phyloP scores from a whole-genome alignment of 768 basidiomycete genomes.

The Hygrocybe punicea region DNA sequence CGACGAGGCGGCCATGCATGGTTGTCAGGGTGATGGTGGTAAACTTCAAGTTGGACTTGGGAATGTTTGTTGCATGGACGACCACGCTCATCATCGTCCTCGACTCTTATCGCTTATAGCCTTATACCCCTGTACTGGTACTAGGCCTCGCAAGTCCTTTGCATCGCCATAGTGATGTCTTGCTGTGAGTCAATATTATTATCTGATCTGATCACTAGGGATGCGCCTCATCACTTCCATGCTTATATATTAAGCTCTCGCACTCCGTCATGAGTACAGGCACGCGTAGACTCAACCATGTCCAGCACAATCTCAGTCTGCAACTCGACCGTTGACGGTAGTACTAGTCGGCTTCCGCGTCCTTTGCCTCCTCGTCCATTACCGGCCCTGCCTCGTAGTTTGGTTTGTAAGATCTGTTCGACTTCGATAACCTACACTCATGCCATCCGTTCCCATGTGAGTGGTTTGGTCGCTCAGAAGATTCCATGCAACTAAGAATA shows the following conservation, averaged over 20 bases:
- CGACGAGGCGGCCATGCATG: constrained; percentile 7
- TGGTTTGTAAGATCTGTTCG: constrained; percentile 46
- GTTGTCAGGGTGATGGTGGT: not conserved
- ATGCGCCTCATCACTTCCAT: too few species aligned
- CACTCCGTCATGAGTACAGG: too few species aligned
- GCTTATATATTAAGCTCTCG: too few species aligned
- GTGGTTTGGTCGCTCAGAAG: not conserved
- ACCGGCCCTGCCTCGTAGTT: constrained; percentile 46
- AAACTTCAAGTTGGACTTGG: too few species aligned
- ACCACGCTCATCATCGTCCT: too few species aligned
- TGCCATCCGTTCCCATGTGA: constrained; percentile 42
- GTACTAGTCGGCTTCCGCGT: not conserved
- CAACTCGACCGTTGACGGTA: not conserved
- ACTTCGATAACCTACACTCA: constrained; percentile 45
- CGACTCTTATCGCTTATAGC: too few species aligned
- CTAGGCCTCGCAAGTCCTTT: constrained; percentile 16
- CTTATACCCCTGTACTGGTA: too few species aligned
- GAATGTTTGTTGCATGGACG: too few species aligned
- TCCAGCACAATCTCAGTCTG: not conserved
- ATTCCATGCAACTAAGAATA: constrained; percentile 31
- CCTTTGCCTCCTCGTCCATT: constrained; percentile 39
- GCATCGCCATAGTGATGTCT: not conserved
- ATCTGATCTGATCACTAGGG: too few species aligned
- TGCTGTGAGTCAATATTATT: too few species aligned
- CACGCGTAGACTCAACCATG: not conserved